phyloP scores from a whole-genome alignment of 108 stramenopile species.

The Cylindrotheca closterium region DNA sequence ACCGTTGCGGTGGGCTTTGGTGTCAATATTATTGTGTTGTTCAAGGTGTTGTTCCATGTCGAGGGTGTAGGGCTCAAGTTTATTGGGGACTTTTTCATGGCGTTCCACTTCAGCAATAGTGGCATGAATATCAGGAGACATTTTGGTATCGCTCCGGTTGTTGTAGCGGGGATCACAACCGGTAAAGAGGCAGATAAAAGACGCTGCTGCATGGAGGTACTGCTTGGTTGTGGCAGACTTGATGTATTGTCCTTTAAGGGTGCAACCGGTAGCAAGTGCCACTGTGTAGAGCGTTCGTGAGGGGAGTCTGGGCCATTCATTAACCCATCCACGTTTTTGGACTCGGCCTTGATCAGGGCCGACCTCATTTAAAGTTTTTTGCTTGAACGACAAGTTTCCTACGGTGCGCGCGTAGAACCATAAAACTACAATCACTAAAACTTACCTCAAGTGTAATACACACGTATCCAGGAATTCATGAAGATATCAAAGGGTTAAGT shows the following conservation, averaged over 20 bases:
- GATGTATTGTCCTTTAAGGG: not conserved
- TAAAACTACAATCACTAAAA: too few relatives aligned
- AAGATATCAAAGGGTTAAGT: too few relatives aligned
- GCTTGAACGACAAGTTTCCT: too few relatives aligned
- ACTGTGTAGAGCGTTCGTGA: not conserved
- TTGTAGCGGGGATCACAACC: not conserved
- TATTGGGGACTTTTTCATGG: not conserved
- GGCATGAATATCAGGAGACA: not conserved
- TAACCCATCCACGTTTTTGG: too few relatives aligned
- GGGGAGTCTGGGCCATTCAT: not conserved
- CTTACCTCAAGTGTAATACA: too few relatives aligned
- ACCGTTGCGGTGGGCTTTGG: not conserved
- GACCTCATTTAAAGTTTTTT: too few relatives aligned
- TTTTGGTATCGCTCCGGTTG: not conserved
- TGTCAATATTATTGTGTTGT: not conserved
- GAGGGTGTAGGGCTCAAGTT: slow-evolving; percentile 2
- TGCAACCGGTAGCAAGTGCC: not conserved
- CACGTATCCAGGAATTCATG: too few relatives aligned
- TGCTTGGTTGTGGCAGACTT: not conserved
- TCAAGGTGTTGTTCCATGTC: not conserved
- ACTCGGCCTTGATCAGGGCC: too few relatives aligned
- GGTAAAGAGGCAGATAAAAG: not conserved
- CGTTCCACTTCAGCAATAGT: not conserved
- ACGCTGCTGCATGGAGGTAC: slow-evolving; percentile 1
- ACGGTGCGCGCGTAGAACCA: too few relatives aligned